These are phyloP conservation scores for Aspergillus neoniger DNA, from an alignment of 2,329 filamentous ascomycete species.

Conservation along the genomic window DNA sequence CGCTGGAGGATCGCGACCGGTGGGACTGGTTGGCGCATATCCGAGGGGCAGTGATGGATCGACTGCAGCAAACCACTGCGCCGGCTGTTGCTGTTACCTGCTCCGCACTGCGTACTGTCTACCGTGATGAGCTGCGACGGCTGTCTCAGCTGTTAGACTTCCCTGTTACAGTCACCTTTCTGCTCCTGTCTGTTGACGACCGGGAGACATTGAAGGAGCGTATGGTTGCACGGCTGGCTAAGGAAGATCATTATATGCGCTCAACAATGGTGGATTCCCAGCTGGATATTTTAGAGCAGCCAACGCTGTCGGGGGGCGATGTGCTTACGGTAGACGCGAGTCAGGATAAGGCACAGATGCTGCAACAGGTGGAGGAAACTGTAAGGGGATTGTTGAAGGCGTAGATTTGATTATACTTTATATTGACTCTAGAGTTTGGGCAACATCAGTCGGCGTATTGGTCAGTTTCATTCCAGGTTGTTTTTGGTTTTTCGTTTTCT, in stretches of 20 bases:
- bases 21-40: constrained; percentile 54
- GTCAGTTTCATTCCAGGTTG: no score
- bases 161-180: constrained; percentile 38
- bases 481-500: no score
- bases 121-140: constrained; percentile 56
- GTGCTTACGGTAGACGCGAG: constrained; percentile 20
- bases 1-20: constrained; percentile 54
- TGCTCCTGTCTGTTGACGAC: constrained; percentile 34
- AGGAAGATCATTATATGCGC: constrained; percentile 57
- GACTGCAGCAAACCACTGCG: constrained; percentile 14
- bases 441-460: no score
- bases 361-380: constrained; percentile 12
- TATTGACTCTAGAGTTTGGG: no score
- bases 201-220: constrained; percentile 47
- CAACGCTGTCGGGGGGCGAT: constrained; percentile 42
- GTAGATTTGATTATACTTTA: neutral
- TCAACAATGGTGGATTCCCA: constrained; percentile 56
- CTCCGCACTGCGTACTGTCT: constrained; percentile 56
- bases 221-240: constrained; percentile 40
- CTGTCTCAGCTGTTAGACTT: constrained; percentile 22
- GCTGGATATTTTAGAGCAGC: constrained; percentile 52
- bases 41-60: constrained; percentile 23
- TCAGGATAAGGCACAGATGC: constrained; percentile 10
- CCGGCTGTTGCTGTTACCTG: constrained; percentile 54
- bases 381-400: neutral